These are phyloP conservation scores for Ascomycota sp. DNA, from an alignment of 2,329 filamentous ascomycete genomes.

Conservation along the genomic window DNA sequence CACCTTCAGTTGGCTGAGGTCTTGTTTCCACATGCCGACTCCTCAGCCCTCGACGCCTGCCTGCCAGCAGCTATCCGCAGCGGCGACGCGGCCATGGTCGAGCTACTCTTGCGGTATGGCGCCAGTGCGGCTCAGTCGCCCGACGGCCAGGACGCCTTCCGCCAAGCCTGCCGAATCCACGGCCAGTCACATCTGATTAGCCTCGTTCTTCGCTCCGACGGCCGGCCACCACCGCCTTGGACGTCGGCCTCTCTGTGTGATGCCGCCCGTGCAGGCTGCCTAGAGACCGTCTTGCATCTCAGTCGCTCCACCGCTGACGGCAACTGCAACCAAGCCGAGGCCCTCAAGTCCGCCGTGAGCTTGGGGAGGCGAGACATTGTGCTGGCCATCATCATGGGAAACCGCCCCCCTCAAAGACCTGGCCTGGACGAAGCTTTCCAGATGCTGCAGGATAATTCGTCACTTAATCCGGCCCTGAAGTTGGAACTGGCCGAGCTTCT, in stretches of 20 bases:
- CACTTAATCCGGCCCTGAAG: constrained; percentile 25
- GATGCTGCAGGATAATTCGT: constrained; percentile 21
- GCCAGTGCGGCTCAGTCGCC: constrained; percentile 23
- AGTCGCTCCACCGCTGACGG: constrained; percentile 30
- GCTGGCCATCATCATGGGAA: constrained; percentile 30
- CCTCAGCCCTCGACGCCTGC: constrained; percentile 24
- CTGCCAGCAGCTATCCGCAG: constrained; percentile 25
- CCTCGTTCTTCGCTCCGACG: constrained; percentile 26
- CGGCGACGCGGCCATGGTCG: constrained; percentile 19
- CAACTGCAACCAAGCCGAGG: constrained; percentile 27
- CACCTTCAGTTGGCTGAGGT: constrained; percentile 31
- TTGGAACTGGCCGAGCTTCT: constrained; percentile 30
- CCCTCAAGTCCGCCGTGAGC: constrained; percentile 25
- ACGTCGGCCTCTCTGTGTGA: constrained; percentile 29
- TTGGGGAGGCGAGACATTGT: constrained; percentile 29
- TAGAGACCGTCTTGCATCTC: constrained; percentile 26
- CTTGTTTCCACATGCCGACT: constrained; percentile 29
- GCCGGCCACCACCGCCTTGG: constrained; percentile 18
- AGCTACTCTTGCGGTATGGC: constrained; percentile 27
- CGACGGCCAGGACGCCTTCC: constrained; percentile 30
- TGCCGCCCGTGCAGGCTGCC: constrained; percentile 24
- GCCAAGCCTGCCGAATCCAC: constrained; percentile 23
- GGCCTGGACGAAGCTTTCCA: constrained; percentile 28
- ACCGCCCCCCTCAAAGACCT: constrained; percentile 24
- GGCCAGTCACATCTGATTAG: constrained; percentile 23